Conservation (phyloP, 1,284 basidiomycete genomes). For the Ceratobasidium sp. region DNA sequence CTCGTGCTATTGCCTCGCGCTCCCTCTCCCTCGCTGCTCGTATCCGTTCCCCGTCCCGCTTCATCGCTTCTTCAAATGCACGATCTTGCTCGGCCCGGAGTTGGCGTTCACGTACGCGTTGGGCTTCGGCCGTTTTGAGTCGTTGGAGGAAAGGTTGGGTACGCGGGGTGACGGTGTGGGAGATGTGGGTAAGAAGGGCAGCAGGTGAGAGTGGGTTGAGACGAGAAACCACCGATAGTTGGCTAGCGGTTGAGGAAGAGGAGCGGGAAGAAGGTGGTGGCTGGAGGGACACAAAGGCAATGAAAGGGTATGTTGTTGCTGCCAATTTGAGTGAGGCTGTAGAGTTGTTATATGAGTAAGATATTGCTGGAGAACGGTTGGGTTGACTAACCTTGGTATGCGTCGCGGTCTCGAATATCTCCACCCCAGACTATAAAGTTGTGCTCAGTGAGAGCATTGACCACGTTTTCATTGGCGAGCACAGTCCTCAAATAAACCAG, state of each 20-base stretch:
- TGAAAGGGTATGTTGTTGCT: constrained; percentile 91
- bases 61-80: constrained; percentile 77
- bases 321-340: constrained; percentile 87
- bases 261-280: constrained; percentile 66
- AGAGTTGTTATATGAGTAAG: not conserved
- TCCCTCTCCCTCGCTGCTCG: constrained; percentile 52
- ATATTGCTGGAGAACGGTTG: not conserved
- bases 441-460: constrained; percentile 76
- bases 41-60: constrained; percentile 79
- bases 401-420: constrained; percentile 83
- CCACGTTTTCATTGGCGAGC: constrained; percentile 78
- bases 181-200: constrained; percentile 75
- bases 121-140: constrained; percentile 64
- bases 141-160: constrained; percentile 80
- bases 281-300: constrained; percentile 91
- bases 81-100: constrained; percentile 87
- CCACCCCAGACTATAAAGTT: constrained; percentile 88
- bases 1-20: constrained; percentile 56
- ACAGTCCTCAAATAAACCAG: constrained; percentile 68
- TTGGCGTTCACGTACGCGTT: constrained; percentile 74
- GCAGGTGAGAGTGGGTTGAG: constrained; percentile 75
- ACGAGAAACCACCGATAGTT: constrained; percentile 84
- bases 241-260: constrained; percentile 64
- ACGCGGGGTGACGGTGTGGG: constrained; percentile 81
- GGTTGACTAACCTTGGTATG: constrained; percentile 80